Base-by-base conservation (phyloP, 2,329 filamentous ascomycete species). In the Escovopsis sp. region DNA sequence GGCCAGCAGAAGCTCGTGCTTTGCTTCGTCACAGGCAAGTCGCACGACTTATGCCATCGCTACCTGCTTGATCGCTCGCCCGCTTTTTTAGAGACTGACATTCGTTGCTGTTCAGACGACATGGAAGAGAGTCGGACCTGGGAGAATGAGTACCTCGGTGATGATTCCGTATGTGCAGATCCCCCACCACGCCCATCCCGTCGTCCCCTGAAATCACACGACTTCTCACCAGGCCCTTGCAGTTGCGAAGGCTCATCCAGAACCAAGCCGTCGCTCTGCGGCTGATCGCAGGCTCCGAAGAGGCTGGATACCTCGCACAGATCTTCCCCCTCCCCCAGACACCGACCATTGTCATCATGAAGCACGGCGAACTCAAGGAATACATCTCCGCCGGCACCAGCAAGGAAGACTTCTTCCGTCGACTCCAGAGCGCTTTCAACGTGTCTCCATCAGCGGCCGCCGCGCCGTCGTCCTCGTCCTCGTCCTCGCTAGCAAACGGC, bases 321-420 rank as follows among this genome's bases (percentile, higher is more conserved):
- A 84, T 94, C 53, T 93, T 85, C 53, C 84, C 85, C 0, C 66
- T 94, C n/a, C 73, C 76, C 1, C 77, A 77, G 50, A 77, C 77
- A n/a, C 88, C 89, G 0, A 82, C 82, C 2, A 63, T 94, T 8
- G 72, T 94, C 12, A 67, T 93, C 18, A 88, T 94, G 51, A 77
- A 80, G 55, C 82, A 86, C 60, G 85, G 82, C 8, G 74, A 83
- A 47, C 65, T 94, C 12, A 79, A 82, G 54, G 81, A 89, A 58
- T 87, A 88, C 57, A 70, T 94, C 9, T 69, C 77, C 33, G 65
- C 75, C 1, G 81, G 79, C 8, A 70, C 74, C 8, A 62, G 67
- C 12, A 80, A 75, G 54, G 72, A 81, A 12, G 78, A 85, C 8
- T 86, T 91, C 44, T 58, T 77, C 39, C 67, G 65, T 12, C 58